Percentiles rank a stretch among this genome's conserved stretches.
phyloP scores from a whole-genome alignment of 2,329 filamentous ascomycete genomes.

The Penicillium occitanis region DNA sequence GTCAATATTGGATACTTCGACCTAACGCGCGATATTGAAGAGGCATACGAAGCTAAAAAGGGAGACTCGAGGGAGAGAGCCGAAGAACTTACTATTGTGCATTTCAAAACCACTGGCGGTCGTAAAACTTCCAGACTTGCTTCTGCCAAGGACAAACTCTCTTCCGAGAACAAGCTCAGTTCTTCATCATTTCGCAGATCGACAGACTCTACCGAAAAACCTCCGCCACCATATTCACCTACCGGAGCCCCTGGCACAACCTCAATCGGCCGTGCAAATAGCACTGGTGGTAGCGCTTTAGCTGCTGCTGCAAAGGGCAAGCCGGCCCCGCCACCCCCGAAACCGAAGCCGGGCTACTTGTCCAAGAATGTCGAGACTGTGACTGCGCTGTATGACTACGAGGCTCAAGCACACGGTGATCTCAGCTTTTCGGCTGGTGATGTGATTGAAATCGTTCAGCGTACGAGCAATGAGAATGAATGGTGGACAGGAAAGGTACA shows the following conservation, averaged over 20 bases:
- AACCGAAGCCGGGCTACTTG: constrained; percentile 75
- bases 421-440: constrained; percentile 87
- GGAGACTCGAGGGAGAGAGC: constrained; percentile 83
- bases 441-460: constrained; percentile 78
- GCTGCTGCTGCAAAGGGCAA: constrained; percentile 66
- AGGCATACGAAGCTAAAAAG: constrained; percentile 84
- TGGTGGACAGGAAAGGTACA: constrained; percentile 90
- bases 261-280: constrained; percentile 37
- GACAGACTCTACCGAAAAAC: constrained; percentile 50
- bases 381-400: constrained; percentile 93
- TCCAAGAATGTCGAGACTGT: constrained; percentile 73
- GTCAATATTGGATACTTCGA: constrained; percentile 99
- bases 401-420: constrained; percentile 91
- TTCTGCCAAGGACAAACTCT: constrained; percentile 36
- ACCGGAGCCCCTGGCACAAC: constrained; percentile 14
- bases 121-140: constrained; percentile 31
- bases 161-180: constrained; percentile 39
- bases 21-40: constrained; percentile 83
- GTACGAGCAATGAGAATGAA: constrained; percentile 90
- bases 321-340: constrained; percentile 67
- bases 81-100: constrained; percentile 81
- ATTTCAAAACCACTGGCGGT: constrained; percentile 85
- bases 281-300: constrained; percentile 43
- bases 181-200: constrained; percentile 21
- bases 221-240: constrained; percentile 47